Evolutionary conservation across 768 basidiomycete genomes (phyloP).

Genomic region (Ephemerocybe angulata): DNA sequence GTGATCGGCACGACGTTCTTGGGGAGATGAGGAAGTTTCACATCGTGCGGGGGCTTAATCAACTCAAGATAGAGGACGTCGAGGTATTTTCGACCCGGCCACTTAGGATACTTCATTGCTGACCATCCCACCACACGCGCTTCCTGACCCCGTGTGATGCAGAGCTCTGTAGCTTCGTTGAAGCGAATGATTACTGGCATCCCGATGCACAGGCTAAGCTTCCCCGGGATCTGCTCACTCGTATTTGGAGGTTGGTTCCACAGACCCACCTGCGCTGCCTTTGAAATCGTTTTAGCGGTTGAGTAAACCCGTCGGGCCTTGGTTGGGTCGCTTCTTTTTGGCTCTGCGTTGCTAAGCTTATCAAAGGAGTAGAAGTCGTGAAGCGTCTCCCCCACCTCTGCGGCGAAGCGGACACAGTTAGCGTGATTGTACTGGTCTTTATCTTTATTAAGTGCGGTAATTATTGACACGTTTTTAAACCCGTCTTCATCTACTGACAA

Average conservation of each 20-base stretch:
- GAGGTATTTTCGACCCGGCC: no score
- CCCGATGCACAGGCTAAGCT: slow-evolving; percentile 26
- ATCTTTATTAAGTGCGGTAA: slow-evolving; percentile 28
- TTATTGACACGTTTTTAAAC: slow-evolving; percentile 30
- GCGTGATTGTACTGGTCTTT: slow-evolving; percentile 30
- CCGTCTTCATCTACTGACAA: slow-evolving; percentile 7
- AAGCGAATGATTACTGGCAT: slow-evolving; percentile 31
- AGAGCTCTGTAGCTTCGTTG: slow-evolving; percentile 30
- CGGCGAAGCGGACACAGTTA: slow-evolving; percentile 9
- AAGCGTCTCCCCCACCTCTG: background rate
- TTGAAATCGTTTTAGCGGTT: slow-evolving; percentile 20
- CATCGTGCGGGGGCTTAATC: background rate
- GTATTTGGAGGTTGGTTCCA: slow-evolving; percentile 6
- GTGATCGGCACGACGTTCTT: no score
- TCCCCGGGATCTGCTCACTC: slow-evolving; percentile 22
- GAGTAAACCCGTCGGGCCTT: background rate
- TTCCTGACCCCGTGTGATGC: slow-evolving; percentile 22
- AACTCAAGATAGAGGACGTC: no score
- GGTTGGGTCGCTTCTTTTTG: background rate
- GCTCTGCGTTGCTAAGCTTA: background rate
- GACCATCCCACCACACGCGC: background rate
- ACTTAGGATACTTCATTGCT: no score
- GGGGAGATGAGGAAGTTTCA: background rate
- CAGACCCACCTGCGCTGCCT: no score
- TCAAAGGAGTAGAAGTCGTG: background rate